A percentile compares a stretch with the other conserved stretches of the same genome.
Conservation (phyloP, 805 yeast species). For the Cyberlindnera euphorbiiphila region DNA sequence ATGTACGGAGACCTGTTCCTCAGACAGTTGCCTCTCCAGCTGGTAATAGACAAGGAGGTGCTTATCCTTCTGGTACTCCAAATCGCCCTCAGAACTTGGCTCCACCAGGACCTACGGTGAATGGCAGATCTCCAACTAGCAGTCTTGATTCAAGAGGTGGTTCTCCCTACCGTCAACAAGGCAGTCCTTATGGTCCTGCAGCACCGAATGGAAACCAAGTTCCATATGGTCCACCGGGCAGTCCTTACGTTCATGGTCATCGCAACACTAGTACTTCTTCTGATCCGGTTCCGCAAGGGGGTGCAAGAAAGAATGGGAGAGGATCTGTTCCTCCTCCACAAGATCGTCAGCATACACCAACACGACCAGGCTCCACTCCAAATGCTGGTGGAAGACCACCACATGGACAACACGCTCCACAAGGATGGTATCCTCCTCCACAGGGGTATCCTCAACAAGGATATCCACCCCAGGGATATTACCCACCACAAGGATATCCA, state of each 20-base stretch:
- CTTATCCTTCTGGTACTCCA: constrained; percentile 1
- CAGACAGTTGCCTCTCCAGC: constrained; percentile 1
- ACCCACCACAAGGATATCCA: constrained; percentile 18
- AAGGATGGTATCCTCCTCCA: constrained; percentile 14
- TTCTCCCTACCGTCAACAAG: constrained; percentile 16
- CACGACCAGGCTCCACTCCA: constrained; percentile 8
- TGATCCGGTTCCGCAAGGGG: constrained; percentile 8
- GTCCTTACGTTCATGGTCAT: background rate
- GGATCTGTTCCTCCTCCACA: background rate
- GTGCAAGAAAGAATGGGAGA: constrained; percentile 4
- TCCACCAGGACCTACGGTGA: constrained; percentile 8
- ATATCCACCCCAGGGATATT: constrained; percentile 8
- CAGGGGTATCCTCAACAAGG: constrained; percentile 22
- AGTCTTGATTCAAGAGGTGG: constrained; percentile 14
- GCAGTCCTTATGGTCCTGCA: constrained; percentile 4
- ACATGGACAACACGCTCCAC: constrained; percentile 12
- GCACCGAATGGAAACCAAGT: constrained; percentile 1
- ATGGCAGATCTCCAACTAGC: constrained; percentile 8
- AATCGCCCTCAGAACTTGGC: constrained; percentile 8
- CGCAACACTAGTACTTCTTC: constrained; percentile 11
- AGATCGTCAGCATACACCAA: constrained; percentile 8
- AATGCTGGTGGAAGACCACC: constrained; percentile 6
- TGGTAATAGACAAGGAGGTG: constrained; percentile 1
- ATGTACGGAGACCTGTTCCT: constrained; percentile 3
- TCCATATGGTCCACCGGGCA: background rate